Percentiles rank a stretch among this genome's conserved stretches.
phyloP scores from a whole-genome alignment of 1,284 basidiomycete genomes.

The Ustilago nuda region DNA sequence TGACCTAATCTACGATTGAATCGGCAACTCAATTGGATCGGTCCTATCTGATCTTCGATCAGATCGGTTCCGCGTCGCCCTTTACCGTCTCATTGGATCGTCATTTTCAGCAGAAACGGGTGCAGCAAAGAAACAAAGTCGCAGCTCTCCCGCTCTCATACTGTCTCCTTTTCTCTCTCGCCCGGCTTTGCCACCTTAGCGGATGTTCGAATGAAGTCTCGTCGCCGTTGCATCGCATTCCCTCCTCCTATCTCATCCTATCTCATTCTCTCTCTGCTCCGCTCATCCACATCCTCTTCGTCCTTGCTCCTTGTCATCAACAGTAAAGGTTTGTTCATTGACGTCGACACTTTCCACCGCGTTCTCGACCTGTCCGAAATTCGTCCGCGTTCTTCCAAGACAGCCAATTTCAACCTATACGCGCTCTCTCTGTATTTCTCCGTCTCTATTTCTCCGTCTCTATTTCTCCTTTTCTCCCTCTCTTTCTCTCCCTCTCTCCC shows the following conservation, averaged over 20 bases:
- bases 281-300: background rate
- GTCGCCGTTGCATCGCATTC: slow-evolving; percentile 2
- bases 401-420: slow-evolving; percentile 32
- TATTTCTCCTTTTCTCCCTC: no score
- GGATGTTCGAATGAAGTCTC: background rate
- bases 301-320: background rate
- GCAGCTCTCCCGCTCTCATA: background rate
- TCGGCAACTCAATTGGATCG: no score
- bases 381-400: slow-evolving; percentile 30
- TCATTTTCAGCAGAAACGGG: background rate
- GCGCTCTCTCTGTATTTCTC: slow-evolving; percentile 47
- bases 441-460: no score
- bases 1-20: no score
- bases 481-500: no score
- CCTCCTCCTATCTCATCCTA: background rate
- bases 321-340: background rate
- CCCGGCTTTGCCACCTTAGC: background rate
- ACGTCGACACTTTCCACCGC: background rate
- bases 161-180: background rate
- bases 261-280: background rate
- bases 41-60: no score
- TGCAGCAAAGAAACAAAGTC: background rate
- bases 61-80: no score
- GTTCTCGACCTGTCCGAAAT: slow-evolving; percentile 12
- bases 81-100: no score